These are phyloP conservation scores for Arxiozyma slooffiae DNA, from an alignment of 1,139 yeast genomes.

Conservation along the genomic window DNA sequence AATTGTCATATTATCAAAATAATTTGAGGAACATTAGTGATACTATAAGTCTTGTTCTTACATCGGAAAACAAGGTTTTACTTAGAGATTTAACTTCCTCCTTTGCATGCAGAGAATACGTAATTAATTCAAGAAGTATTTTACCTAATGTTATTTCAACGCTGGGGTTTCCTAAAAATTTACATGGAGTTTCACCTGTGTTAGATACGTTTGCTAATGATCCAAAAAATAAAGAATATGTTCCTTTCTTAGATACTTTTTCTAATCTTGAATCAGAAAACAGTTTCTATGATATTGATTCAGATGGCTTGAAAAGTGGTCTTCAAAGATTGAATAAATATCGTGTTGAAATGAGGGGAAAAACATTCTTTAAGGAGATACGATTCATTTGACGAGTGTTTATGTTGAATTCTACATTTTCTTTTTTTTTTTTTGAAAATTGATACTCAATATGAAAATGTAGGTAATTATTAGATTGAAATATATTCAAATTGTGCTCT, in stretches of 20 bases:
- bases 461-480: constrained; percentile 49
- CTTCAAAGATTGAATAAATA: constrained; percentile 13
- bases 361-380: constrained; percentile 12
- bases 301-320: constrained; percentile 23
- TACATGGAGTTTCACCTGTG: constrained; percentile 27
- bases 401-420: constrained; percentile 47
- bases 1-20: constrained; percentile 35
- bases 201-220: constrained; percentile 24
- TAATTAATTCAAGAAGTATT: constrained; percentile 25
- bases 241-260: constrained; percentile 23
- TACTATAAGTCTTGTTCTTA: constrained; percentile 46
- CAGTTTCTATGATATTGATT: constrained; percentile 18
- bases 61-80: constrained; percentile 27
- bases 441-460: constrained; percentile 41
- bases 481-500: constrained; percentile 34
- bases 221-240: constrained; percentile 6
- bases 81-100: constrained; percentile 21
- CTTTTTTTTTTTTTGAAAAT: constrained; percentile 44
- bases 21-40: constrained; percentile 44
- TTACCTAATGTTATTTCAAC: constrained; percentile 18
- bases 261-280: constrained; percentile 20
- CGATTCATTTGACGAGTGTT: constrained; percentile 30
- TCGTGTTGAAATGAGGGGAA: constrained; percentile 15
- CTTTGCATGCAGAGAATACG: constrained; percentile 25
- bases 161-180: constrained; percentile 30